These are phyloP conservation scores for Chaetomiaceae sp. DNA, from an alignment of 2,329 filamentous ascomycete genomes.

Conservation along the genomic window DNA sequence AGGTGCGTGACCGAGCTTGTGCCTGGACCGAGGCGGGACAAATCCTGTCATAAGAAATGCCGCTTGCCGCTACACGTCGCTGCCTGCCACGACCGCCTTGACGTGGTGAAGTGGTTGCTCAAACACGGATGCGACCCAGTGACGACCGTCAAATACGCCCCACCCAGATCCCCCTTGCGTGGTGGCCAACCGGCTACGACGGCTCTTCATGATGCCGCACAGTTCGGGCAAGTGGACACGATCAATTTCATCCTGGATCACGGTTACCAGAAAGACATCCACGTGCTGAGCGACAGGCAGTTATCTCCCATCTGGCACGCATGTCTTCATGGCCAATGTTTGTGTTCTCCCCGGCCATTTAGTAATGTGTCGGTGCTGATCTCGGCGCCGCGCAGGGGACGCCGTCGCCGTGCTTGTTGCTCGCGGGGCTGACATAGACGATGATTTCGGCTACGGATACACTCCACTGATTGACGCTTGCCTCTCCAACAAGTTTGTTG, in stretches of 20 bases:
- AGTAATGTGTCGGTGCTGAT: background rate
- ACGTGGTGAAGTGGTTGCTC: constrained; percentile 6
- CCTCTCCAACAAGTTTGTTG: background rate
- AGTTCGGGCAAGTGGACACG: constrained; percentile 7
- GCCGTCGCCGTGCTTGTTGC: constrained; percentile 8
- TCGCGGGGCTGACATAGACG: constrained; percentile 12
- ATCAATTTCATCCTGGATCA: constrained; percentile 10
- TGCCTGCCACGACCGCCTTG: background rate
- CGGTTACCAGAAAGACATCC: constrained; percentile 10
- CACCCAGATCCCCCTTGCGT: background rate
- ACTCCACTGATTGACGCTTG: constrained; percentile 11
- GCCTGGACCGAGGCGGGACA: too few relatives aligned
- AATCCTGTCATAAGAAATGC: background rate
- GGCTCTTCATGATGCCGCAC: constrained; percentile 13
- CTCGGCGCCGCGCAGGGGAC: background rate
- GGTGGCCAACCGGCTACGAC: background rate
- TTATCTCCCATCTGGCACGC: constrained; percentile 13
- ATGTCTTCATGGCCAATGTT: constrained; percentile 8
- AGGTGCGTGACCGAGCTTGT: background rate
- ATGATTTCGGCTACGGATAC: constrained; percentile 12
- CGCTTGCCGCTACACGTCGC: constrained; percentile 5
- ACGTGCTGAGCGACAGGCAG: background rate
- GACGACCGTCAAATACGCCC: background rate
- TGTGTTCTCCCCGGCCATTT: background rate
- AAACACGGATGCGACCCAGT: background rate